Evolutionary conservation across 116 monocot species (phyloP), one percentile per base, ranked within the genome.

Genomic region (Posidonia oceanica): DNA sequence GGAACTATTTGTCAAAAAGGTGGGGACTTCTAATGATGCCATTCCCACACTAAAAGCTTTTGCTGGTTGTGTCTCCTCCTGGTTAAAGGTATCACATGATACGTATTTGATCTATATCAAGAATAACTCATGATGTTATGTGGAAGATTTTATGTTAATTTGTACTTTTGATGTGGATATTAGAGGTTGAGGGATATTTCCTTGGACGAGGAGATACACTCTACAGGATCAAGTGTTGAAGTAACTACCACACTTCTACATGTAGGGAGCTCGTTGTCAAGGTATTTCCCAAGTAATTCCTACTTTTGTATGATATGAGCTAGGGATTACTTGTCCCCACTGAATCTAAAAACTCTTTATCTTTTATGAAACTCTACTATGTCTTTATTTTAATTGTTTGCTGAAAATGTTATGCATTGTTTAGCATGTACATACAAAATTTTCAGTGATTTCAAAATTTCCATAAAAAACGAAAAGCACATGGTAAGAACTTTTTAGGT

Each of bases 21-120:
- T 83, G 52, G 74, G 81, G 62, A 54, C 78, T 51, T 81, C 75
- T 58, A 36, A 55, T 70, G 62, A 75, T 60, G 74, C 68, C 62
- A 23, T 65, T 71, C 87, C 93, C 41, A 92, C 97, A 7, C 56
- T 93, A 58, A 72, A 76, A 67, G 97, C 90, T 53, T 98, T 98
- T 78, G 74, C 83, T 61, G 73, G 80, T 76, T 89, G 87, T 52
- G 79, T 97, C 38, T 70, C 77, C 54, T 79, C 65, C 44, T 98
- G 97, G 89, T 85, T 98, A 23, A 84, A 80, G 90, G 97, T 98
- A 81, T 69, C 58, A 18, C 53, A 37, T 2, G 39, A 57, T 29
- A 29, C 29, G 0, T 29, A 48, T 11, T 64, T 64, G 64, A 14
- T 15, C 2, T 21, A 14, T 10, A 36, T 39, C 64, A 11, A 6